Evolutionary conservation across 2,329 filamentous ascomycete genomes (phyloP).

Genomic region (Penicillium sp.): DNA sequence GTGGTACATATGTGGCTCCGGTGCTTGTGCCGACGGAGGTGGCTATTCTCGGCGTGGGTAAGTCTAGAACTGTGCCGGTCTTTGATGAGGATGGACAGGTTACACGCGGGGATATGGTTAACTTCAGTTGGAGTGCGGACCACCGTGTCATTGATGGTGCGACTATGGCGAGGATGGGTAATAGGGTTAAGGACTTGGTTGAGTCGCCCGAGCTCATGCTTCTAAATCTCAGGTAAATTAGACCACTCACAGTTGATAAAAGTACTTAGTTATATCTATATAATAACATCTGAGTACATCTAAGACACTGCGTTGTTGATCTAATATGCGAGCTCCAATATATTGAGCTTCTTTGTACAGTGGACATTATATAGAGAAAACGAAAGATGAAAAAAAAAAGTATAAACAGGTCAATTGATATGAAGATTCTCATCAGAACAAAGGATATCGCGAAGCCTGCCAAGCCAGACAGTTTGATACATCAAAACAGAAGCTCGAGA

Average conservation of each 20-base stretch:
- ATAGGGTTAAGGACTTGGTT: slow-evolving; percentile 71
- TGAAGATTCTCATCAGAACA: not conserved
- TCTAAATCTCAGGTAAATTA: slow-evolving; percentile 66
- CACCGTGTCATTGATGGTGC: slow-evolving; percentile 93
- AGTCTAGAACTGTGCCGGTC: slow-evolving; percentile 74
- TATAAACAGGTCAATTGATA: not conserved
- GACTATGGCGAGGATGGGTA: slow-evolving; percentile 87
- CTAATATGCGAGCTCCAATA: not conserved
- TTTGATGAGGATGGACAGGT: slow-evolving; percentile 62
- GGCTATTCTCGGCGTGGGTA: slow-evolving; percentile 84
- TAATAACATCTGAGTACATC: not conserved
- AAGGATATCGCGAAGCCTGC: not conserved
- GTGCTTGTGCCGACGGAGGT: slow-evolving; percentile 90
- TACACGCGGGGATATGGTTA: slow-evolving; percentile 73
- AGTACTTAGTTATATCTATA: not conserved
- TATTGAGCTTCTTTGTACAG: not conserved
- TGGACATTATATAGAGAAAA: too few relatives aligned
- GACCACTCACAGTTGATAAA: not conserved
- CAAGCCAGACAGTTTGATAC: not conserved
- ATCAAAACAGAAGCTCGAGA: not conserved
- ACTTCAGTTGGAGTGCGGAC: slow-evolving; percentile 96
- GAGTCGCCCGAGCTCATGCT: slow-evolving; percentile 88
- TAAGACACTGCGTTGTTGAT: not conserved
- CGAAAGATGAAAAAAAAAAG: not conserved
- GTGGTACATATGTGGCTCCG: slow-evolving; percentile 85